Base-by-base conservation (phyloP, 169 alveolate genomes). In the Eimeria necatrix region DNA sequence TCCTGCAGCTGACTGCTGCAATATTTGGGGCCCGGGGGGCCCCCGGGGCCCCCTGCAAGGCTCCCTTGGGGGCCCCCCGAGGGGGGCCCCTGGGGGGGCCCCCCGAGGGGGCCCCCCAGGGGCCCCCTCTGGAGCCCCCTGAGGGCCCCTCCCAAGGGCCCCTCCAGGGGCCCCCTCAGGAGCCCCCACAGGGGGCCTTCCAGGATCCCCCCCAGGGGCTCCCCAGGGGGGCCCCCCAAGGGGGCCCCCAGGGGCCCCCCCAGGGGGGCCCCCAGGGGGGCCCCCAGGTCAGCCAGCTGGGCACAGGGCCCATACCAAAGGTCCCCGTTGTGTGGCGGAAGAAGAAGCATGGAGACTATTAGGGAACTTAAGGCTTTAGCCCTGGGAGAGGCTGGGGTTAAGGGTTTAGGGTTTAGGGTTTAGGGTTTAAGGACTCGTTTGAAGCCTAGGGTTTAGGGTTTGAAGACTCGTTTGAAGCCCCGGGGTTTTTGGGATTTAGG, bases 281-380 rank as follows among this genome's bases (percentile, higher is more conserved):
- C n/a, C n/a, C n/a, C n/a, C n/a, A n/a, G 22, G 78, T 22, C 24
- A 32, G 24, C 49, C 16, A 12, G n/a, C 26, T 10, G 3, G 60
- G 14, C 7, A 22, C 59, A 8, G 22, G 20, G 1, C 78, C 4
- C n/a, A 12, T 56, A 22, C 81, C 61, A 0, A 41, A 52, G n/a
- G 68, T 86, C 46, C 59, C 93, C 16, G 64, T 53, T 48, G 83
- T 88, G 4, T 88, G 94, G 94, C 10, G 94, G 70, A 88, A 71
- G 51, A 53, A 6, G 8, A 64, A 88, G 24, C 94, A 88, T 22
- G 94, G 94, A 24, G 76, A 88, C 86, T 88, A 70, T 41, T 88
- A 70, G 60, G 2, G 49, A n/a, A n/a, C n/a, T n/a, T n/a, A n/a
- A n/a, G n/a, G n/a, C n/a, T n/a, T n/a, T n/a, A n/a, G n/a, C n/a